Base-by-base conservation (phyloP, 2,329 filamentous ascomycete species). In the Fusarium camptoceras region DNA sequence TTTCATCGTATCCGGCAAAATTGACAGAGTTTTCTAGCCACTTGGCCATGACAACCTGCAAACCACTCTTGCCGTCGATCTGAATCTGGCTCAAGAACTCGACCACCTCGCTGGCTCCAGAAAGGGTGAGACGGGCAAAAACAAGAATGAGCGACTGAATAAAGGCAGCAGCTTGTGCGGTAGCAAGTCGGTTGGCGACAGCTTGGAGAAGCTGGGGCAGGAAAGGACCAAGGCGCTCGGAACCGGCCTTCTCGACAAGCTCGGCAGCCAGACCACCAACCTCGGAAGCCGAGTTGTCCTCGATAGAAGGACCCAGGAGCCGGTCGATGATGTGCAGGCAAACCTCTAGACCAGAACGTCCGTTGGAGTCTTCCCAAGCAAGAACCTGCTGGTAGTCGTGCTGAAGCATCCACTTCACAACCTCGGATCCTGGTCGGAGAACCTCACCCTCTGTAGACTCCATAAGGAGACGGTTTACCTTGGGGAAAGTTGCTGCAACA, bases 1-100 rank as follows among this genome's bases (percentile, higher is more conserved):
- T 98, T 80, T 98, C 95, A 75, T 98, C 94, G 75, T 98, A 99
- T 15, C 96, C 96, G n/a, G 94, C 94, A 81, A 99, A 99, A 80
- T 92, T 97, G 80, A 97, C 88, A 6, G 94, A 97, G 80, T 98
- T 97, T 82, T 98, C 96, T 2, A 99, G 85, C 96, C 96, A 99
- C 81, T 98, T 98, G 81, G 90, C 87, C 71, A 98, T 83, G 6
- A 99, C 96, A 25, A 98, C 90, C 69, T 94, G 89, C 10, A 99
- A 83, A n/a, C 94, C 96, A 75, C 87, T 97, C 76, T 92, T 86
- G 20, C 90, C 91, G 49, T 89, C 88, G 70, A 98, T 92, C 73
- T 94, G 88, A 67, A 97, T 91, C 76, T 94, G 91, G 65, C 91
- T 91, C 31, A 99, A 85, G 82, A 99, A 99, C 58, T 96, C 91